Evolutionary conservation across 768 basidiomycete species (phyloP).

Genomic region (Piloderma croceum): DNA sequence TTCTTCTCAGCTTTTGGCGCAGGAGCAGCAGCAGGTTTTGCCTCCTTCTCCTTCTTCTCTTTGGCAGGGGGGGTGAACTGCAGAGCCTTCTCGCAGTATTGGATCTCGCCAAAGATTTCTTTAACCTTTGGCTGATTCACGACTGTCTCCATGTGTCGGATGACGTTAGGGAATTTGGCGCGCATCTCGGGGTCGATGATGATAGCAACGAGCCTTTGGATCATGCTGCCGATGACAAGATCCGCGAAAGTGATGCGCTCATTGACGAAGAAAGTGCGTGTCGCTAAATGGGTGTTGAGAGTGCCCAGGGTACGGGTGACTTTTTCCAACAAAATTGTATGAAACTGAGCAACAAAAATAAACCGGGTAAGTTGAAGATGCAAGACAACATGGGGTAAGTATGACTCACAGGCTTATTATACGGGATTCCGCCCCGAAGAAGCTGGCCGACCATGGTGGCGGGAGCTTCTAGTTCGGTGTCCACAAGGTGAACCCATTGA

Average conservation of each 20-base stretch:
- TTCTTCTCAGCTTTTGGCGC: conserved; percentile 32
- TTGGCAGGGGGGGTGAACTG: conserved; percentile 74
- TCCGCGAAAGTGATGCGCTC: conserved; percentile 96
- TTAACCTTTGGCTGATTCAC: conserved; percentile 77
- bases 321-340: conserved; percentile 48
- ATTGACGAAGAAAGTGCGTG: conserved; percentile 85
- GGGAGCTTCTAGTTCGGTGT: conserved; percentile 51
- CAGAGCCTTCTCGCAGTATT: conserved; percentile 62
- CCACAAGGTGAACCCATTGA: conserved; percentile 79
- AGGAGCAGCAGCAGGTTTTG: conserved; percentile 26
- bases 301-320: conserved; percentile 54
- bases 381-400: not conserved
- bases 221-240: conserved; percentile 55
- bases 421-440: conserved; percentile 56
- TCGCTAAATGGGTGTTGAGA: conserved; percentile 68
- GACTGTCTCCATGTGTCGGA: conserved; percentile 86
- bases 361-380: not conserved
- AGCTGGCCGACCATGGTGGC: conserved; percentile 31
- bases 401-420: conserved; percentile 75
- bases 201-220: conserved; percentile 47
- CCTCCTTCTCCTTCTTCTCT: conserved; percentile 59
- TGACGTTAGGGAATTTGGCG: conserved; percentile 62
- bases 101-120: conserved; percentile 54
- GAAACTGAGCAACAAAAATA: conserved; percentile 39
- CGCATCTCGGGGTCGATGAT: conserved; percentile 65